Evolutionary conservation across 139 green algal species (phyloP).

Genomic region (Chlorella sp.): DNA sequence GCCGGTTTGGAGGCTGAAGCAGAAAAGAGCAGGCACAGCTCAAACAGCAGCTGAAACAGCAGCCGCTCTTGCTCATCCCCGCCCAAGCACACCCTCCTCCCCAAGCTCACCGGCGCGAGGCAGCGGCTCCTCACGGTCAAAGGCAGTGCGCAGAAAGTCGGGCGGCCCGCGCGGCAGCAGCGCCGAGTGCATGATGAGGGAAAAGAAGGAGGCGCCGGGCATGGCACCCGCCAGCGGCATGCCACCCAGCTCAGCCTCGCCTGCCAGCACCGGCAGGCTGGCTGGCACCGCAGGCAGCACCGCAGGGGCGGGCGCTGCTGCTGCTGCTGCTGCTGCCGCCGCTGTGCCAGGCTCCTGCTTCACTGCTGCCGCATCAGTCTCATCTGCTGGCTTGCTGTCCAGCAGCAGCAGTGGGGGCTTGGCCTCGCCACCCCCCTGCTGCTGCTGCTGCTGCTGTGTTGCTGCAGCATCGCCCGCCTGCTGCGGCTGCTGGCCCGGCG

Average conservation of each 20-base stretch:
- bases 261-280: conserved; percentile 1
- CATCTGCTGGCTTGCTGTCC: conserved; percentile 36
- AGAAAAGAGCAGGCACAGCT: too few relatives aligned
- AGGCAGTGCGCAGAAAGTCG: conserved; percentile 43
- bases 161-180: conserved; percentile 31
- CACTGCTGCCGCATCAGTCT: background rate
- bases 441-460: background rate
- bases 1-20: too few relatives aligned
- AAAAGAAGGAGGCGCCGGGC: conserved; percentile 40
- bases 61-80: background rate
- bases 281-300: background rate
- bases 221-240: background rate
- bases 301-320: background rate
- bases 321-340: background rate
- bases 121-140: conserved; percentile 37
- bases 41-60: background rate
- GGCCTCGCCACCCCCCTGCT: background rate
- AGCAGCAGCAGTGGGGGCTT: conserved; percentile 23
- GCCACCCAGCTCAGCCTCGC: conserved; percentile 1
- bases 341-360: background rate
- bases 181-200: conserved; percentile 23
- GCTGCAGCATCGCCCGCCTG: background rate
- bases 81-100: background rate
- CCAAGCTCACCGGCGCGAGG: background rate
- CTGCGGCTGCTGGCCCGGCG: background rate